Percentiles rank a stretch among this genome's conserved stretches.
These are phyloP conservation scores for Rutstroemia sp. DNA, from an alignment of 2,329 filamentous ascomycete species.

Conservation along the genomic window DNA sequence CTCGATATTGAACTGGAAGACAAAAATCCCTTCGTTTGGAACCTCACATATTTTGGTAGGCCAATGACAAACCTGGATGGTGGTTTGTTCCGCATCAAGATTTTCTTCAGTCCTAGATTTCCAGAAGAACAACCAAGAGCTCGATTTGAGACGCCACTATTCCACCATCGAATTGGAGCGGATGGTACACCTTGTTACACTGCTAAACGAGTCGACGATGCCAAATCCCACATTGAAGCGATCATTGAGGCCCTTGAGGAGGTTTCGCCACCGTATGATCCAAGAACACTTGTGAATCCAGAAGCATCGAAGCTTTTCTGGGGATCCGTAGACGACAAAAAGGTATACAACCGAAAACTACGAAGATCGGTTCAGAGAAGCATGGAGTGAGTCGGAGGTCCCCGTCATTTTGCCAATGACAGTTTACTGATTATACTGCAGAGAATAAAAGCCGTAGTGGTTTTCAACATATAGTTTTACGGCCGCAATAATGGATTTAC, in stretches of 20 bases:
- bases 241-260: slow-evolving; percentile 82
- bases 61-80: slow-evolving; percentile 93
- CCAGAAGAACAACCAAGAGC: slow-evolving; percentile 84
- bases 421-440: neutral
- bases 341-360: slow-evolving; percentile 74
- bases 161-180: slow-evolving; percentile 77
- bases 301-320: slow-evolving; percentile 84
- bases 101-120: slow-evolving; percentile 77
- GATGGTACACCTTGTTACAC: slow-evolving; percentile 82
- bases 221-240: slow-evolving; percentile 74
- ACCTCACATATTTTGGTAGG: slow-evolving; percentile 79
- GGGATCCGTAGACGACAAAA: slow-evolving; percentile 72
- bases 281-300: slow-evolving; percentile 76
- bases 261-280: slow-evolving; percentile 81
- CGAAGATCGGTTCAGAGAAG: slow-evolving; percentile 68
- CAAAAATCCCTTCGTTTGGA: slow-evolving; percentile 84
- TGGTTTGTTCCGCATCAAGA: slow-evolving; percentile 74
- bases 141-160: slow-evolving; percentile 71
- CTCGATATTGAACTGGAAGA: slow-evolving; percentile 71
- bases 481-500: too few relatives aligned
- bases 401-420: neutral
- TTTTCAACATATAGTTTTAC: too few relatives aligned
- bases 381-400: slow-evolving; percentile 41
- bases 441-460: neutral
- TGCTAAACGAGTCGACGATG: slow-evolving; percentile 63